Conservation (phyloP, 73 alveolate genomes). For the Breviolum minutum region DNA sequence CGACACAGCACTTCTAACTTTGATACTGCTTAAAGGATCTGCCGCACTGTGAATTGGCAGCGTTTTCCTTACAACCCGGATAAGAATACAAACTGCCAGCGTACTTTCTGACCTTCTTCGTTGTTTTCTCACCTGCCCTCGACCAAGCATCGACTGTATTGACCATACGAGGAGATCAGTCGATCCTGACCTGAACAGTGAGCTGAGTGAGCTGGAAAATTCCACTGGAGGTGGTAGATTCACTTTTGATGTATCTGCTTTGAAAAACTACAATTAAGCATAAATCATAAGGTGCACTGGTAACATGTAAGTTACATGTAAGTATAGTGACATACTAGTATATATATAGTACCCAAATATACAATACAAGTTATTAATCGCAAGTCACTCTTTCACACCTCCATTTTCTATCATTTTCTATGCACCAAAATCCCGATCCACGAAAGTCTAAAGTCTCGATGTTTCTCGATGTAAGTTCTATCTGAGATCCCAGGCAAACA, state of each 20-base stretch:
- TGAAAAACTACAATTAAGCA: too few relatives aligned
- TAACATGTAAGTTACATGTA: too few relatives aligned
- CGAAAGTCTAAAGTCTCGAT: neutral
- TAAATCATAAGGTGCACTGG: too few relatives aligned
- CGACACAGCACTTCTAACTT: neutral
- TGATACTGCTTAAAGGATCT: neutral
- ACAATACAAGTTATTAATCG: too few relatives aligned
- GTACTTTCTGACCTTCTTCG: too few relatives aligned
- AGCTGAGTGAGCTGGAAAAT: neutral
- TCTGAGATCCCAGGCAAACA: slow-evolving; percentile 7
- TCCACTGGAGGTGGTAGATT: neutral
- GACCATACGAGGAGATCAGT: slow-evolving; percentile 53
- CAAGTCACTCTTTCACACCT: neutral
- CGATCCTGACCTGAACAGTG: slow-evolving; percentile 15
- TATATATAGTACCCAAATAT: too few relatives aligned
- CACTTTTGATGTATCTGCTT: too few relatives aligned
- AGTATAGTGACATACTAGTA: too few relatives aligned
- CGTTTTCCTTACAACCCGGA: neutral
- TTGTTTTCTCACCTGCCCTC: too few relatives aligned
- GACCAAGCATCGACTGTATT: slow-evolving; percentile 70
- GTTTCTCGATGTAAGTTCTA: neutral
- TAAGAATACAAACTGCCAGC: too few relatives aligned
- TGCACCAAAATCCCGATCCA: neutral
- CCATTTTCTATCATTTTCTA: neutral
- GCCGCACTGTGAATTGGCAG: neutral